Conservation (phyloP, 768 basidiomycete species). For the Pleurotus tuber-regium region DNA sequence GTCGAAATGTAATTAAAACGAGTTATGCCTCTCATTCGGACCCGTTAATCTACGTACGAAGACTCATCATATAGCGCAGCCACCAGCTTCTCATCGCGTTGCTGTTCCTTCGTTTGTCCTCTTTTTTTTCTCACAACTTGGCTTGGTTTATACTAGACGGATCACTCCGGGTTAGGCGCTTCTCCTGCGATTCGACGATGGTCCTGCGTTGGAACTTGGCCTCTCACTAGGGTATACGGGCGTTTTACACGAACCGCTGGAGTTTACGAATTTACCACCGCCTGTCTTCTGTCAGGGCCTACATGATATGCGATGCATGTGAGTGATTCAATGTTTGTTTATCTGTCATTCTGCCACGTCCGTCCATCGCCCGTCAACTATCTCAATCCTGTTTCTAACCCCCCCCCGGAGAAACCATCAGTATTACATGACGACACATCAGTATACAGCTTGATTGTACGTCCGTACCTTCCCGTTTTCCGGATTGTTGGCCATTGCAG, state of each 20-base stretch:
- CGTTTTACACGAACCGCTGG: no score
- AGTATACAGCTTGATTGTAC: background rate
- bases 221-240: no score
- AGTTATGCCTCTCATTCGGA: background rate
- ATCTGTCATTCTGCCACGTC: conserved; percentile 4
- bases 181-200: background rate
- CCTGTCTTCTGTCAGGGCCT: conserved; percentile 1
- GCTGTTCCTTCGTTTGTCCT: background rate
- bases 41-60: background rate
- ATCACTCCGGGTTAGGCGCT: conserved; percentile 1
- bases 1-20: no score
- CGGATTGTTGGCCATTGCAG: background rate
- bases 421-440: background rate
- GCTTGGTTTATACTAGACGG: background rate
- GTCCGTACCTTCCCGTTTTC: background rate
- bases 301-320: background rate
- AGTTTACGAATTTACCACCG: no score
- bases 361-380: no score
- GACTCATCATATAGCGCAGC: background rate
- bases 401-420: background rate
- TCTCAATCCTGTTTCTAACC: background rate
- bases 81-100: background rate
- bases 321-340: background rate
- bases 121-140: background rate
- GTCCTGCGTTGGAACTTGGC: no score